Evolutionary conservation across 2,329 filamentous ascomycete species (phyloP).

Genomic region (Claviceps citrina): DNA sequence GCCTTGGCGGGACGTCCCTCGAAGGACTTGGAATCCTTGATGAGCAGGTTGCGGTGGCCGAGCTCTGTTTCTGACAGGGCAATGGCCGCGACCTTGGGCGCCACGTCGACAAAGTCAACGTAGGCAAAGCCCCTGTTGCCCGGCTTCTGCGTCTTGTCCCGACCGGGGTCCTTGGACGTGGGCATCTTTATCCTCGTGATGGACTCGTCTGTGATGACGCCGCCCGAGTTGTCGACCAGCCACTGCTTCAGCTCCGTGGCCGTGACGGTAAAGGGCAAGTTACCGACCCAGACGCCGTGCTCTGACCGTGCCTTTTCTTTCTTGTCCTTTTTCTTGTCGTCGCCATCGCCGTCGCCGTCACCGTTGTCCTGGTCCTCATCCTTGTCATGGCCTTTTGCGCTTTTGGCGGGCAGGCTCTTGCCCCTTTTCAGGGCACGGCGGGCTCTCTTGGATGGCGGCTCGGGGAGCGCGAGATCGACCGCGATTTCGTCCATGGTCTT

Average conservation of each 20-base stretch:
- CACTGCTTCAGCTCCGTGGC: constrained; percentile 62
- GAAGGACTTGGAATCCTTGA: constrained; percentile 84
- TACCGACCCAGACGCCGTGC: constrained; percentile 89
- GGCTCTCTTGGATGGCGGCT: constrained; percentile 89
- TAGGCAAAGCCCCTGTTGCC: constrained; percentile 93
- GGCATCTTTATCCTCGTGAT: constrained; percentile 82
- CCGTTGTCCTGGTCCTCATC: constrained; percentile 21
- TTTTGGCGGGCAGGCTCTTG: constrained; percentile 37
- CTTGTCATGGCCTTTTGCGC: constrained; percentile 8
- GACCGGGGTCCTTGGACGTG: constrained; percentile 34
- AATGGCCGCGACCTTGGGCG: constrained; percentile 61
- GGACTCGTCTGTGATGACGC: constrained; percentile 46
- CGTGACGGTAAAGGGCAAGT: constrained; percentile 71
- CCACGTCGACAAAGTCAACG: constrained; percentile 66
- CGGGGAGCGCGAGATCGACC: constrained; percentile 76
- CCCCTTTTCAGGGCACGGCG: constrained; percentile 80
- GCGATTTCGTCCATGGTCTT: constrained; percentile 66
- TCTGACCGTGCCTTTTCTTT: constrained; percentile 49
- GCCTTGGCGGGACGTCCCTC: constrained; percentile 71
- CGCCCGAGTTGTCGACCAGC: constrained; percentile 57
- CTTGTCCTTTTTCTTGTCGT: constrained; percentile 23
- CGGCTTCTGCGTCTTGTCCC: constrained; percentile 18
- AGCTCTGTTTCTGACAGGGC: constrained; percentile 74
- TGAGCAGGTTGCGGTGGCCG: constrained; percentile 63
- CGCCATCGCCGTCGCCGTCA: constrained; percentile 18